A percentile compares a stretch with the other conserved stretches of the same genome.
Evolutionary conservation across 192 early-diverging fungal species (phyloP).

Genomic region (Backusella macrospora): DNA sequence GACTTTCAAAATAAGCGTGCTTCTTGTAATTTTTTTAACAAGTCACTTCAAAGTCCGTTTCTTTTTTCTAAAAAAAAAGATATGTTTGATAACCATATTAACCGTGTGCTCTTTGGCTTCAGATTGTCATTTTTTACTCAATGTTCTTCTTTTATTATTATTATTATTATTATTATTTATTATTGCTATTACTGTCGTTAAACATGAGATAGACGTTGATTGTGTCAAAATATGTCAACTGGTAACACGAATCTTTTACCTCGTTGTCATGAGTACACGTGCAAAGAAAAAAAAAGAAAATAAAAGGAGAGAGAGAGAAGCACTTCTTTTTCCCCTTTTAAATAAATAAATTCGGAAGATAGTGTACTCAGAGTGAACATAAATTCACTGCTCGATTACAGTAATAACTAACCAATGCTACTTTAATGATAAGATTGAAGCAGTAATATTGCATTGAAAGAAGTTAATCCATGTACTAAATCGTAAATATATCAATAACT

Average conservation of each 20-base stretch:
- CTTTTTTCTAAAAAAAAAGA: not conserved
- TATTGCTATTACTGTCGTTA: not conserved
- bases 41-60: slow-evolving; percentile 14
- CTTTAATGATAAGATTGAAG: too few species aligned
- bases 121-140: not conserved
- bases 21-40: slow-evolving; percentile 1
- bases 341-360: too few species aligned
- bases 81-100: not conserved
- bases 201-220: not conserved
- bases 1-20: slow-evolving; percentile 11
- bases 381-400: too few species aligned
- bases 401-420: too few species aligned
- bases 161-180: not conserved
- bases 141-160: not conserved
- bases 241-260: slow-evolving; percentile 8
- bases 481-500: too few species aligned
- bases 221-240: slow-evolving; percentile 2
- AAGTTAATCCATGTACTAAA: too few species aligned
- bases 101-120: not conserved
- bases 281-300: not conserved
- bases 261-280: slow-evolving; percentile 1
- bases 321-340: too few species aligned
- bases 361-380: too few species aligned
- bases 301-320: too few species aligned
- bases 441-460: too few species aligned